Evolutionary conservation across 2,329 filamentous ascomycete species (phyloP).

Genomic region (Harringtonia lauricola): DNA sequence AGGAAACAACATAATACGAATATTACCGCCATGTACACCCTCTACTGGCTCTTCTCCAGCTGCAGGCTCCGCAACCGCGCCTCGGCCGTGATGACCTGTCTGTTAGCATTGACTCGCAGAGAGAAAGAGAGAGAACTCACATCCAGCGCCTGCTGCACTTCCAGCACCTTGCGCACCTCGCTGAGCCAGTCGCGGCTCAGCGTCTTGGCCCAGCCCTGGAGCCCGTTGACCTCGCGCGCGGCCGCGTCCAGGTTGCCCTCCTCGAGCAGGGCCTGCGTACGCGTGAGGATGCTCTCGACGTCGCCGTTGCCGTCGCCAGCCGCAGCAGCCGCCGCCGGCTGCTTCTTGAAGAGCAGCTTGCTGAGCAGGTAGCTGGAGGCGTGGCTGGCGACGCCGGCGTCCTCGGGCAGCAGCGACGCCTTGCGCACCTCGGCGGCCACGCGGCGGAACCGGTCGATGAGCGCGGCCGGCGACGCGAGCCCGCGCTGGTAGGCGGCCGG

Average conservation of each 20-base stretch:
- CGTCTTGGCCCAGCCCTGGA: constrained; percentile 91
- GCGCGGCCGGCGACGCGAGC: constrained; percentile 69
- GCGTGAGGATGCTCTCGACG: constrained; percentile 84
- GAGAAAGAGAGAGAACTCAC: constrained; percentile 41
- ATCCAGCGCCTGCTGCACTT: constrained; percentile 92
- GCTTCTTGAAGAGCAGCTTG: constrained; percentile 95
- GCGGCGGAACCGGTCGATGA: constrained; percentile 91
- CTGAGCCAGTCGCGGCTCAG: constrained; percentile 87
- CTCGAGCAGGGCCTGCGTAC: constrained; percentile 83
- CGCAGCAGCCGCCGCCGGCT: constrained; percentile 61
- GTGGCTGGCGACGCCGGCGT: constrained; percentile 89
- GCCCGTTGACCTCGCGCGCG: constrained; percentile 86
- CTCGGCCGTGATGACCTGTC: constrained; percentile 77
- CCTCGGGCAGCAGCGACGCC: constrained; percentile 80
- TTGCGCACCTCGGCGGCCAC: constrained; percentile 90
- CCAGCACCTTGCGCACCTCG: constrained; percentile 83
- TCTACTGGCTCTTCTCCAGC: constrained; percentile 48
- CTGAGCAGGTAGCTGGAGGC: constrained; percentile 82
- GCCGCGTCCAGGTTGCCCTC: constrained; percentile 88
- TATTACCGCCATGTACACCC: too few species aligned
- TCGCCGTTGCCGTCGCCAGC: constrained; percentile 32
- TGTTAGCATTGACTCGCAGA: neutral
- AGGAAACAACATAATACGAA: neutral
- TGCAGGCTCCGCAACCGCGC: constrained; percentile 79
- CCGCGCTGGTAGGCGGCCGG: constrained; percentile 88